Evolutionary conservation across 495 filamentous ascomycete species (phyloP).

Genomic region (Cercophora scortea): DNA sequence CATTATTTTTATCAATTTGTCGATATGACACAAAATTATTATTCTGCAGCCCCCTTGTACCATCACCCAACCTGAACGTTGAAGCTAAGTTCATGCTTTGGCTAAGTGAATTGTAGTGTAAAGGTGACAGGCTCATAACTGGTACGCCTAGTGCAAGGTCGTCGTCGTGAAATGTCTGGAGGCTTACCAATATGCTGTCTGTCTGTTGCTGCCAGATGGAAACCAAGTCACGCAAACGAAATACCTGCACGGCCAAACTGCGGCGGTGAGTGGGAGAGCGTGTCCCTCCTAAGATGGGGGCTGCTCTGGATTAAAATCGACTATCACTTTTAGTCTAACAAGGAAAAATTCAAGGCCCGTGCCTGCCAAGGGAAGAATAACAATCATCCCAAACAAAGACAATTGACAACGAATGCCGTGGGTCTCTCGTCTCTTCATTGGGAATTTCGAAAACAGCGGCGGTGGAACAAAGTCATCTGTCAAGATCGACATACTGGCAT

Average conservation of each 20-base stretch:
- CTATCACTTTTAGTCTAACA: constrained; percentile 28
- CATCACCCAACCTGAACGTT: no score
- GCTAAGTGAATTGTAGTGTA: no score
- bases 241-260: not conserved
- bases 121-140: no score
- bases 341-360: constrained; percentile 18
- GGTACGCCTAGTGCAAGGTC: no score
- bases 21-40: no score
- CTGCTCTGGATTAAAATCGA: constrained; percentile 23
- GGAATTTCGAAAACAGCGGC: constrained; percentile 10
- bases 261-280: not conserved
- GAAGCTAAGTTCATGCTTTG: no score
- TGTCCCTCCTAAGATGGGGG: constrained; percentile 1
- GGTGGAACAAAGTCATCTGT: constrained; percentile 8
- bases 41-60: no score
- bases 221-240: not conserved
- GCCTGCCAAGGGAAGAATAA: constrained; percentile 23
- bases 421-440: constrained; percentile 6
- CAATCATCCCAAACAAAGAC: constrained; percentile 12
- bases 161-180: no score
- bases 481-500: constrained; percentile 6
- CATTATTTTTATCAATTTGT: no score
- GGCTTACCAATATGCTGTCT: no score
- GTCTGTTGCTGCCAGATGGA: not conserved
- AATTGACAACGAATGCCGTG: constrained; percentile 14